Percentiles rank a stretch among this genome's conserved stretches.
Conservation (phyloP, 2,329 filamentous ascomycete species). For the Fusarium sarcochroum region DNA sequence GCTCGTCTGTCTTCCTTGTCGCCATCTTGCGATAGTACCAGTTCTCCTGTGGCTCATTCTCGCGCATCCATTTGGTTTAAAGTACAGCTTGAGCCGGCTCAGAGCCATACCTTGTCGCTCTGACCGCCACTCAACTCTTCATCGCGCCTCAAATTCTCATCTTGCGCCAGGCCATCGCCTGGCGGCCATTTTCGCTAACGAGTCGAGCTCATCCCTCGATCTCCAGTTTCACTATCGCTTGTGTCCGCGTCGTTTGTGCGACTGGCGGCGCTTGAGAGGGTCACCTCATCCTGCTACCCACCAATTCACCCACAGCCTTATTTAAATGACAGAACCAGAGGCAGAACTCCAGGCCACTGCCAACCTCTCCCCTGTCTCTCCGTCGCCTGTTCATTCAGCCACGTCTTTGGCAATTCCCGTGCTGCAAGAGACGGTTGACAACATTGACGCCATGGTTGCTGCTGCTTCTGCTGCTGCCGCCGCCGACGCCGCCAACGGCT, state of each 20-base stretch:
- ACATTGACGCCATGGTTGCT: constrained; percentile 62
- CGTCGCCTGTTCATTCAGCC: constrained; percentile 62
- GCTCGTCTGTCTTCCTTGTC: constrained; percentile 15
- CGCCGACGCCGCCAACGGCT: constrained; percentile 48
- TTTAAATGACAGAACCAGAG: constrained; percentile 62
- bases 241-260: constrained; percentile 40
- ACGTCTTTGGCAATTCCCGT: constrained; percentile 63
- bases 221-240: constrained; percentile 35
- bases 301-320: constrained; percentile 38
- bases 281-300: constrained; percentile 31
- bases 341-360: constrained; percentile 65
- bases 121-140: constrained; percentile 31
- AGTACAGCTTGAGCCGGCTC: constrained; percentile 20
- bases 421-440: constrained; percentile 67
- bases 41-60: constrained; percentile 19
- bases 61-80: constrained; percentile 21
- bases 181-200: constrained; percentile 42
- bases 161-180: constrained; percentile 40
- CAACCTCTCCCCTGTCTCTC: constrained; percentile 67
- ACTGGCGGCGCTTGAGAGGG: constrained; percentile 32
- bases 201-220: constrained; percentile 36
- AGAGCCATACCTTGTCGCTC: constrained; percentile 15
- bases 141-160: constrained; percentile 27
- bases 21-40: constrained; percentile 29
- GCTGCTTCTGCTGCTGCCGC: constrained; percentile 51